phyloP scores from a whole-genome alignment of 2,329 filamentous ascomycete genomes.

The Piedraia hortae region DNA sequence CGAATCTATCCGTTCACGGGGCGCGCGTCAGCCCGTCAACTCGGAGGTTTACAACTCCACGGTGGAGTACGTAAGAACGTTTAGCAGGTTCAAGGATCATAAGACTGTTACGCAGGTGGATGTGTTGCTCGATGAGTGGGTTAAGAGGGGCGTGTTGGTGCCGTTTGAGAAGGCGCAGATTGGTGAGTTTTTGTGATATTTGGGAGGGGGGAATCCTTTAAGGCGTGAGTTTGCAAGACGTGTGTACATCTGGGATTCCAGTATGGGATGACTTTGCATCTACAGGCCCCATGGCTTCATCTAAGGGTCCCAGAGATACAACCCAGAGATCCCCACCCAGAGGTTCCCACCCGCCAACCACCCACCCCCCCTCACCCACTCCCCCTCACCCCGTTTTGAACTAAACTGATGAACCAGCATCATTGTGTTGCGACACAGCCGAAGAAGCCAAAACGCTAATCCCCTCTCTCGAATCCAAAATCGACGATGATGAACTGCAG shows the following conservation, averaged over 20 bases:
- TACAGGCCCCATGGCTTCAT: too few relatives aligned
- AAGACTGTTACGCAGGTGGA: constrained; percentile 69
- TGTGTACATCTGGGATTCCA: too few relatives aligned
- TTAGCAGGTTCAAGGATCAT: constrained; percentile 85
- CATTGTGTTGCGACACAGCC: constrained; percentile 73
- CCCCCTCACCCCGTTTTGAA: too few relatives aligned
- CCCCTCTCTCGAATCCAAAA: constrained; percentile 68
- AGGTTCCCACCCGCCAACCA: too few relatives aligned
- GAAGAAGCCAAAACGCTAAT: constrained; percentile 95
- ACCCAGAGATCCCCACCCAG: too few relatives aligned
- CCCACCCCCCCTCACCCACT: too few relatives aligned
- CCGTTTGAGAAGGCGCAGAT: constrained; percentile 86
- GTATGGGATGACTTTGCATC: too few relatives aligned
- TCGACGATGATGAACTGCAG: constrained; percentile 66
- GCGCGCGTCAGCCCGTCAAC: constrained; percentile 22
- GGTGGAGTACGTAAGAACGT: constrained; percentile 75
- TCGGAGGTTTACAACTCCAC: constrained; percentile 12
- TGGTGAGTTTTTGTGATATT: constrained; percentile 27
- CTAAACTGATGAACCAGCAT: too few relatives aligned
- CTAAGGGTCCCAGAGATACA: too few relatives aligned
- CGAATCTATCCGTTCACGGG: constrained; percentile 2
- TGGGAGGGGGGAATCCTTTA: neutral
- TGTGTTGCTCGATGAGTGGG: constrained; percentile 57
- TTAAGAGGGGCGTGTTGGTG: constrained; percentile 42
- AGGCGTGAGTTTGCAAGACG: constrained; percentile 1